Evolutionary conservation across 495 filamentous ascomycete genomes (phyloP).

Genomic region (Lasiosphaeria ovina): DNA sequence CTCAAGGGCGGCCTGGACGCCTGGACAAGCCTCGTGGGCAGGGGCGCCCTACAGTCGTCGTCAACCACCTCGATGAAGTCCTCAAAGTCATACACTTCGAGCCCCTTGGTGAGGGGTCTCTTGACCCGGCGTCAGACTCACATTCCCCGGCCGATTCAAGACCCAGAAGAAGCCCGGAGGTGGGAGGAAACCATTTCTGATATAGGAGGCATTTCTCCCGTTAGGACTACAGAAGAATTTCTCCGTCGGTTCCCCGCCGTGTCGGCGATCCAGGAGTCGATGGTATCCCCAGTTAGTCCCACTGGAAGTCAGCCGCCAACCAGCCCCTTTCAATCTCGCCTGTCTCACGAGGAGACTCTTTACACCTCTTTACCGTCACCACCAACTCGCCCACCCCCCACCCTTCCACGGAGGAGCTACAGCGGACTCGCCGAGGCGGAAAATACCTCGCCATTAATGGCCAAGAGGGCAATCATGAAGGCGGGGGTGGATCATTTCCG

Average conservation of each 20-base stretch:
- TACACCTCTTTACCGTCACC: slow-evolving; percentile 35
- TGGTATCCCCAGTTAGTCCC: slow-evolving; percentile 47
- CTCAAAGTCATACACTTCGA: slow-evolving; percentile 9
- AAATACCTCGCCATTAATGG: slow-evolving; percentile 48
- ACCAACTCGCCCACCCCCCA: slow-evolving; percentile 74
- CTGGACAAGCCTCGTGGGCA: slow-evolving; percentile 78
- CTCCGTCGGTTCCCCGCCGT: slow-evolving; percentile 76
- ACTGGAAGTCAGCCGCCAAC: slow-evolving; percentile 25
- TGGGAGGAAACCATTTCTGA: slow-evolving; percentile 47
- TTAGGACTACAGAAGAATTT: slow-evolving; percentile 68
- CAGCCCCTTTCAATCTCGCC: slow-evolving; percentile 30
- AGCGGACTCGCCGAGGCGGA: slow-evolving; percentile 70
- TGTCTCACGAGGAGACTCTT: slow-evolving; percentile 31
- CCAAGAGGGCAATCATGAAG: slow-evolving; percentile 41
- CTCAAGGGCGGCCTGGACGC: slow-evolving; percentile 79
- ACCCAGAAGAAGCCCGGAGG: slow-evolving; percentile 37
- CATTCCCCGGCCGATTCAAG: slow-evolving; percentile 29
- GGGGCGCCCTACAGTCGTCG: slow-evolving; percentile 55
- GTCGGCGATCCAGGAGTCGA: slow-evolving; percentile 71
- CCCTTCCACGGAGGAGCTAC: slow-evolving; percentile 80
- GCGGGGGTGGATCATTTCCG: slow-evolving; percentile 10
- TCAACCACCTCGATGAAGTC: slow-evolving; percentile 15
- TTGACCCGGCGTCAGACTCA: slow-evolving; percentile 24
- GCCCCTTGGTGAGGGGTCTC: slow-evolving; percentile 4
- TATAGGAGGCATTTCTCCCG: slow-evolving; percentile 38